Evolutionary conservation across 305 asterid genomes (phyloP).

Genomic region (Rubia peregrina): DNA sequence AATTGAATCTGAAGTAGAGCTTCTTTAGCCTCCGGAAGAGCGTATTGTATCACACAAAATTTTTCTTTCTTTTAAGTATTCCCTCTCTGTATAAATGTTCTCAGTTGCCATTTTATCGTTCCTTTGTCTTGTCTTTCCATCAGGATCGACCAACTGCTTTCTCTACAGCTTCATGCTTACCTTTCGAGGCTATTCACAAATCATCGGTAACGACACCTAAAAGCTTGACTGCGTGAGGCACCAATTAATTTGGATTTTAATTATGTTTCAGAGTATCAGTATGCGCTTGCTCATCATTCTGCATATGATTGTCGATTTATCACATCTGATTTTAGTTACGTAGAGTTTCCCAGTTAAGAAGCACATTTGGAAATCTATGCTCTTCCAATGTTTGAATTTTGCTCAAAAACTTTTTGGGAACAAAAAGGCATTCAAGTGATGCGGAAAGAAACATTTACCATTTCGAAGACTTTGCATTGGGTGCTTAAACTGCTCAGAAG

Average conservation of each 20-base stretch:
- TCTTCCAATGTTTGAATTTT: not conserved
- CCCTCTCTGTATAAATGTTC: slow-evolving; percentile 5
- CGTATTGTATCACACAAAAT: slow-evolving; percentile 41
- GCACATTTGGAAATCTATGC: not conserved
- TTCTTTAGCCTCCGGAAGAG: slow-evolving; percentile 83
- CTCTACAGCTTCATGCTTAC: slow-evolving; percentile 63
- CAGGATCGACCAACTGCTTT: slow-evolving; percentile 74
- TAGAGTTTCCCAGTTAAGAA: not conserved
- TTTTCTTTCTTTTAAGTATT: not conserved
- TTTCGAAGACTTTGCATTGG: slow-evolving; percentile 59
- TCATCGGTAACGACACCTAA: slow-evolving; percentile 38
- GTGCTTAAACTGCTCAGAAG: slow-evolving; percentile 81
- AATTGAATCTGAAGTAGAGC: slow-evolving; percentile 68
- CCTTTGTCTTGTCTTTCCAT: slow-evolving; percentile 15
- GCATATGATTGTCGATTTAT: no score
- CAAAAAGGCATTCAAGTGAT: slow-evolving; percentile 25
- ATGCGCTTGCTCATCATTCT: no score
- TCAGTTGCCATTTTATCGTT: slow-evolving; percentile 7
- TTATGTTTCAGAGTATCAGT: not conserved
- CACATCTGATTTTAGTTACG: no score
- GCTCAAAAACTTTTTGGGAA: not conserved
- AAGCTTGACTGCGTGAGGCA: slow-evolving; percentile 40
- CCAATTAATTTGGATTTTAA: not conserved
- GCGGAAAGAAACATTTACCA: slow-evolving; percentile 30
- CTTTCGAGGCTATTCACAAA: slow-evolving; percentile 44